phyloP scores from a whole-genome alignment of 1,139 yeast species.

The Hemisphaericaspora lyxosophila region DNA sequence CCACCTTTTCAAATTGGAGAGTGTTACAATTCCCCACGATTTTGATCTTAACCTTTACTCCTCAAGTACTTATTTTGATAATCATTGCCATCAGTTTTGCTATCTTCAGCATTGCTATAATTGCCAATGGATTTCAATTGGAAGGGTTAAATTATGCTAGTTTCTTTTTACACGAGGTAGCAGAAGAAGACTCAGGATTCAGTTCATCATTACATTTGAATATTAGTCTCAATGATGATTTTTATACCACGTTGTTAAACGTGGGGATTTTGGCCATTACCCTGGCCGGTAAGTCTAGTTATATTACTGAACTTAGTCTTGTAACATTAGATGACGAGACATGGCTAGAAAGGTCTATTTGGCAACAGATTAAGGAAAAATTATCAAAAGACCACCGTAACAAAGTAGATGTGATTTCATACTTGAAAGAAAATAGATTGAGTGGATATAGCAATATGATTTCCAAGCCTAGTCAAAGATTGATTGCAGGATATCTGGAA shows the following conservation, averaged over 20 bases:
- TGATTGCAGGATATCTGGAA: conserved; percentile 21
- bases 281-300: conserved; percentile 65
- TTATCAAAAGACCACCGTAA: conserved; percentile 4
- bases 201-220: conserved; percentile 21
- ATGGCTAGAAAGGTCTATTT: conserved; percentile 52
- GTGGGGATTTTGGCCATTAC: conserved; percentile 64
- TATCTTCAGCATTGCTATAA: conserved; percentile 54
- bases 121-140: conserved; percentile 56
- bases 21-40: conserved; percentile 52
- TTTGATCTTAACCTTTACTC: conserved; percentile 56
- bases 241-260: conserved; percentile 59
- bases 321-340: conserved; percentile 52
- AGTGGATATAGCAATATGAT: conserved; percentile 39
- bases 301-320: conserved; percentile 58
- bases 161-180: conserved; percentile 36
- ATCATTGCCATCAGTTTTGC: conserved; percentile 50
- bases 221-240: conserved; percentile 55
- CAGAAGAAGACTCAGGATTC: conserved; percentile 25
- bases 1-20: conserved; percentile 35
- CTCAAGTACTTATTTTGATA: conserved; percentile 55
- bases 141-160: conserved; percentile 50
- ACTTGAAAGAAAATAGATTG: conserved; percentile 18
- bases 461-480: conserved; percentile 26
- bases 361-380: conserved; percentile 19
- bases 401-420: conserved; percentile 13